Evolutionary conservation across 768 basidiomycete genomes (phyloP).

Genomic region (Austroboletus eburneus): DNA sequence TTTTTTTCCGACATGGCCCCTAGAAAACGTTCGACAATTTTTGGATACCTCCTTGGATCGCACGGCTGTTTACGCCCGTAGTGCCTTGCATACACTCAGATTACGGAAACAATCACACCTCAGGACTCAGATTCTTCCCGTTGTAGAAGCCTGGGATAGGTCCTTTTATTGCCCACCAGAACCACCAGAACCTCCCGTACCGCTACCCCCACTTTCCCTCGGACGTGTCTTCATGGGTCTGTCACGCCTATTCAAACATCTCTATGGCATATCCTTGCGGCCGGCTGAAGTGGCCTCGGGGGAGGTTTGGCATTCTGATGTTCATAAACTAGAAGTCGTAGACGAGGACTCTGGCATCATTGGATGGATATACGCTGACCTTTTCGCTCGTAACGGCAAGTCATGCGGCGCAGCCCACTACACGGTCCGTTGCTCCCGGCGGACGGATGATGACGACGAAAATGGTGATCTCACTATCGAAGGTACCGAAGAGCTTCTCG

Average conservation of each 20-base stretch:
- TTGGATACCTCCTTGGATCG: conserved; percentile 76
- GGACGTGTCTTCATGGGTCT: conserved; percentile 92
- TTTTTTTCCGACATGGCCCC: conserved; percentile 3
- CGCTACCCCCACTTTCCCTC: conserved; percentile 72
- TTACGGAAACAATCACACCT: conserved; percentile 75
- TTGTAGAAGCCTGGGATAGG: conserved; percentile 93
- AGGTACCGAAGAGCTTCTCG: conserved; percentile 39
- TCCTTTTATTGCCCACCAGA: conserved; percentile 89
- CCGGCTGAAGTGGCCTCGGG: conserved; percentile 64
- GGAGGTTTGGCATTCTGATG: conserved; percentile 86
- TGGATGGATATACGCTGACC: conserved; percentile 93
- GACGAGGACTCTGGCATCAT: conserved; percentile 84
- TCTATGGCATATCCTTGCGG: conserved; percentile 85
- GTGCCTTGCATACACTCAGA: conserved; percentile 64
- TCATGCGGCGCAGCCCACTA: conserved; percentile 93
- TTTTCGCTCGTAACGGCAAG: conserved; percentile 83
- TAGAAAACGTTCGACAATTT: conserved; percentile 86
- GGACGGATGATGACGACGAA: conserved; percentile 89
- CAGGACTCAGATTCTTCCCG: conserved; percentile 49
- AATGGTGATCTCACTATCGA: conserved; percentile 49
- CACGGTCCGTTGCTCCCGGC: conserved; percentile 90
- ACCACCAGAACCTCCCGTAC: conserved; percentile 67
- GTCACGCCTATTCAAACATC: conserved; percentile 78
- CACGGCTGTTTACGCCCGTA: conserved; percentile 71
- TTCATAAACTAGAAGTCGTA: conserved; percentile 89